Evolutionary conservation across 305 asterid species (phyloP).

Genomic region (Fraxinus platypoda): DNA sequence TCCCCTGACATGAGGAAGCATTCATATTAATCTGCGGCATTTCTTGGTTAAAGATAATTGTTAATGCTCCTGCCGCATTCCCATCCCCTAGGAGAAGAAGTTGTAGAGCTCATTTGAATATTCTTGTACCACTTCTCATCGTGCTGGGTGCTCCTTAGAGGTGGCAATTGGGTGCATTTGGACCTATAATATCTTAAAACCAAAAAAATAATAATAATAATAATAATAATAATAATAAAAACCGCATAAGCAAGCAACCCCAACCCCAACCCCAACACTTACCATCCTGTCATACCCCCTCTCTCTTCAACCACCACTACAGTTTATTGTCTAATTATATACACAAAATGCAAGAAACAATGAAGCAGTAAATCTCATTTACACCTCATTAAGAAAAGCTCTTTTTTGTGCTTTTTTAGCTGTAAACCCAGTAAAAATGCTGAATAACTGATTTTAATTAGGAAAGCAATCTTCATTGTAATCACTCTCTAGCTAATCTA

Average conservation of each 20-base stretch:
- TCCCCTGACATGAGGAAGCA: not conserved
- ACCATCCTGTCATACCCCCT: not conserved
- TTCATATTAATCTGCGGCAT: not conserved
- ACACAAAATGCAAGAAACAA: not conserved
- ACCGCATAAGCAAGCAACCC: not conserved
- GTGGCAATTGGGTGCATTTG: not conserved
- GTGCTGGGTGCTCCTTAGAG: not conserved
- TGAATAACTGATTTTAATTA: not conserved
- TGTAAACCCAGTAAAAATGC: not conserved
- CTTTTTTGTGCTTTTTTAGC: not conserved
- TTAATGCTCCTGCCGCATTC: not conserved
- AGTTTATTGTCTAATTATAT: not conserved
- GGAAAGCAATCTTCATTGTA: not conserved
- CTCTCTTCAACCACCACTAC: not conserved
- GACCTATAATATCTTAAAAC: not conserved
- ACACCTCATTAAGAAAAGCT: not conserved
- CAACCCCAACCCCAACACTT: not conserved
- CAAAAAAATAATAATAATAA: too few species aligned
- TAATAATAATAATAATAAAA: too few species aligned
- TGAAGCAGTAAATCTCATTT: not conserved
- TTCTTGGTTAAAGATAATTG: not conserved
- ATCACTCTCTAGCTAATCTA: not conserved
- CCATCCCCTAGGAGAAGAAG: not conserved
- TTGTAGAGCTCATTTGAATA: not conserved
- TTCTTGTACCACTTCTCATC: not conserved